Conservation (phyloP, 495 filamentous ascomycete genomes). For the Talaromyces proteolyticus region DNA sequence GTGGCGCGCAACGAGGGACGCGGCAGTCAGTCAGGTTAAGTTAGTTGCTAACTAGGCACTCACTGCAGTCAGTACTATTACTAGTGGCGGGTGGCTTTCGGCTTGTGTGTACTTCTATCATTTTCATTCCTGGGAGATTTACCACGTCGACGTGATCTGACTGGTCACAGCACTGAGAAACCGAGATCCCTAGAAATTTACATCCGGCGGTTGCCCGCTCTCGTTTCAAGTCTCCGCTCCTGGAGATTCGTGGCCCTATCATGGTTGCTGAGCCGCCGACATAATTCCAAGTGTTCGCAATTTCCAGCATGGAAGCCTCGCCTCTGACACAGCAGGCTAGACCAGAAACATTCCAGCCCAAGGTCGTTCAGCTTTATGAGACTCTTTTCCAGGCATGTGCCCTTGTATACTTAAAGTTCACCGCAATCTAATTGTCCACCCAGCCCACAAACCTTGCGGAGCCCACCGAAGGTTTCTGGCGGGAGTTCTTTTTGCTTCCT, state of each 20-base stretch:
- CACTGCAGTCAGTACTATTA: too few relatives aligned
- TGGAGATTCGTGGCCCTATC: neutral
- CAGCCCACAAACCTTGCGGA: constrained; percentile 51
- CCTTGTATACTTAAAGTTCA: neutral
- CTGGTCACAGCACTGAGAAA: too few relatives aligned
- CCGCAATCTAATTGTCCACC: constrained; percentile 1
- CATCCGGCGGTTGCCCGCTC: too few relatives aligned
- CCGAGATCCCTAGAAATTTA: too few relatives aligned
- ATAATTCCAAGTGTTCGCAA: neutral
- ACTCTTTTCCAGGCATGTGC: constrained; percentile 70
- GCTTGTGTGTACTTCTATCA: too few relatives aligned
- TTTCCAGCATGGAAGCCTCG: constrained; percentile 69
- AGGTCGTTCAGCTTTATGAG: constrained; percentile 87
- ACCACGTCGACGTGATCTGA: too few relatives aligned
- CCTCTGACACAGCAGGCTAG: constrained; percentile 90
- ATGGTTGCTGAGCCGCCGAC: neutral
- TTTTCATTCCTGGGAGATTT: too few relatives aligned
- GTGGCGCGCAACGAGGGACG: too few relatives aligned
- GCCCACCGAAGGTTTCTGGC: constrained; percentile 88
- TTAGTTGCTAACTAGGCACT: too few relatives aligned
- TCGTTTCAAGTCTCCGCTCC: neutral
- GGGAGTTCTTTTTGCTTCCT: constrained; percentile 84
- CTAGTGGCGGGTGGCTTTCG: too few relatives aligned
- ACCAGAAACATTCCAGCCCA: constrained; percentile 86
- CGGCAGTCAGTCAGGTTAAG: too few relatives aligned